Evolutionary conservation across 2,329 filamentous ascomycete species (phyloP).

Genomic region (Huntiella bhutanensis): DNA sequence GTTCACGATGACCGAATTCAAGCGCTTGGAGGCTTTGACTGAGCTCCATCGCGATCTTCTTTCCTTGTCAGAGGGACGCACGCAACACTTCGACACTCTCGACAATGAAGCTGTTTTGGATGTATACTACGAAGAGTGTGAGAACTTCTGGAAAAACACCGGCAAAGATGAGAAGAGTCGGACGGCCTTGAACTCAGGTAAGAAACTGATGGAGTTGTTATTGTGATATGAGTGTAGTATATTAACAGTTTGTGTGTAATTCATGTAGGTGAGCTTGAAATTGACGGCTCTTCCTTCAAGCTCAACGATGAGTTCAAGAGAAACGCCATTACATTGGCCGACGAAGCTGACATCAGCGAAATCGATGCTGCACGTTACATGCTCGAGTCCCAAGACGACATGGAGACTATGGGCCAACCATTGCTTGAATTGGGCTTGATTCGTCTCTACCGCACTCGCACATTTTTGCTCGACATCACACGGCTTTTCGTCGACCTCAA

Average conservation of each 20-base stretch:
- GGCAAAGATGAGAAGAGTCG: slow-evolving; percentile 58
- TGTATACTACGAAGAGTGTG: slow-evolving; percentile 52
- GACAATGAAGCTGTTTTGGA: slow-evolving; percentile 51
- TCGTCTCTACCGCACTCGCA: slow-evolving; percentile 70
- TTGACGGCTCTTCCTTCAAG: slow-evolving; percentile 55
- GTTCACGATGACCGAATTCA: slow-evolving; percentile 50
- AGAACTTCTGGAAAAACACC: slow-evolving; percentile 55
- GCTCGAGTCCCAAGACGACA: slow-evolving; percentile 52
- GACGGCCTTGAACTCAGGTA: slow-evolving; percentile 49
- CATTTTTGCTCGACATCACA: slow-evolving; percentile 66
- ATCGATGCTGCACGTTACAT: slow-evolving; percentile 62
- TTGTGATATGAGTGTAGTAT: background rate
- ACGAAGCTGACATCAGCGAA: slow-evolving; percentile 82
- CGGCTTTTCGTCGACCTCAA: slow-evolving; percentile 56
- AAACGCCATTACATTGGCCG: slow-evolving; percentile 60
- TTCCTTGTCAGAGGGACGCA: slow-evolving; percentile 51
- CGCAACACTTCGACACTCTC: slow-evolving; percentile 42
- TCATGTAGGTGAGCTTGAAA: slow-evolving; percentile 50
- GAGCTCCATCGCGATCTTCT: slow-evolving; percentile 72
- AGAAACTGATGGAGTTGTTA: slow-evolving; percentile 11
- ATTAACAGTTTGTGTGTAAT: background rate
- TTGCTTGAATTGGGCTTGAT: slow-evolving; percentile 65
- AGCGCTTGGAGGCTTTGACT: slow-evolving; percentile 58
- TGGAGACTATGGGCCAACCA: slow-evolving; percentile 48
- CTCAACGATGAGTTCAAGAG: slow-evolving; percentile 82